Evolutionary conservation across 441 rosid genomes (phyloP).

Genomic region (Pelargonium myrrhifolium): DNA sequence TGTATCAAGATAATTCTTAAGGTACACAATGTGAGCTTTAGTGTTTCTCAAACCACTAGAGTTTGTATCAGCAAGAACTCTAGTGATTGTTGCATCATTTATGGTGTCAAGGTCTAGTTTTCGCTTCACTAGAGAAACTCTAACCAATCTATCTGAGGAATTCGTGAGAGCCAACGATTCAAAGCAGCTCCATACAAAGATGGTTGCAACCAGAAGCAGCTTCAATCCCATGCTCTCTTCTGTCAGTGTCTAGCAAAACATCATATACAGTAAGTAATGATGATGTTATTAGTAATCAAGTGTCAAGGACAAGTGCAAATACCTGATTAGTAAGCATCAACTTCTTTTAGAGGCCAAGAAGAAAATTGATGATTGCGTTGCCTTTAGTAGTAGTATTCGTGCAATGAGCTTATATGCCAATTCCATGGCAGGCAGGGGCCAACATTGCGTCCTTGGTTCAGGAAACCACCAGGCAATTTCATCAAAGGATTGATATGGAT

Average conservation of each 20-base stretch:
- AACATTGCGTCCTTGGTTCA: background rate
- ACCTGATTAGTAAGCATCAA: background rate
- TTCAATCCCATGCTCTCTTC: conserved; percentile 21
- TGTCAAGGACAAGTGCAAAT: background rate
- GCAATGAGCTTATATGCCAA: too few relatives aligned
- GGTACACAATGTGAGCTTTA: conserved; percentile 35
- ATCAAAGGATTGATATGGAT: background rate
- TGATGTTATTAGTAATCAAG: background rate
- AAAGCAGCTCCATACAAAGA: conserved; percentile 28
- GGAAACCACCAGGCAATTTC: background rate
- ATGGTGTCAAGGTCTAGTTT: conserved; percentile 30
- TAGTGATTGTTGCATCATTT: conserved; percentile 30
- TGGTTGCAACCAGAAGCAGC: conserved; percentile 24
- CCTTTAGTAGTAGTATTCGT: background rate
- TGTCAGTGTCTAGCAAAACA: conserved; percentile 2
- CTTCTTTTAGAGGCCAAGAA: background rate
- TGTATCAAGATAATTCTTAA: conserved; percentile 65
- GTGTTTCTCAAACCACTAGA: conserved; percentile 4
- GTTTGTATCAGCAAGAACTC: background rate
- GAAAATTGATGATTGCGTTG: background rate
- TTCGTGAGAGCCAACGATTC: conserved; percentile 20
- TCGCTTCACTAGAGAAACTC: conserved; percentile 41
- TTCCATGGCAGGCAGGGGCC: background rate
- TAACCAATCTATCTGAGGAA: conserved; percentile 31
- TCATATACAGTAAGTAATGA: background rate